These are phyloP conservation scores for Vaccinium myrtillus DNA, from an alignment of 148 eudicot genomes.

Conservation along the genomic window DNA sequence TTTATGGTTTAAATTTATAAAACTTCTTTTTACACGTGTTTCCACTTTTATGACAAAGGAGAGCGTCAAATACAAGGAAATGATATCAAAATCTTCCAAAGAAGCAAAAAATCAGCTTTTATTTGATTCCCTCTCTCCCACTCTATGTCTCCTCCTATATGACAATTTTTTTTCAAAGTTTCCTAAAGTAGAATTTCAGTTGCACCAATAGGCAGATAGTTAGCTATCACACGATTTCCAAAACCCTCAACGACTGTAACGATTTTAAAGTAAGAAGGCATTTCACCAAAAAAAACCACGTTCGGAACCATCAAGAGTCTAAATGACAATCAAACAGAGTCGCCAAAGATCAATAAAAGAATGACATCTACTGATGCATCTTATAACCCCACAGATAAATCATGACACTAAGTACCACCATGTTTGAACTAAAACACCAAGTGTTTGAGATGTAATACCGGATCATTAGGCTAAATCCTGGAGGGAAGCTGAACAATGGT, in stretches of 20 bases:
- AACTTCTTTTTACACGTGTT: not conserved
- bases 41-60: not conserved
- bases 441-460: conserved; percentile 21
- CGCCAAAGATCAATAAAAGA: not conserved
- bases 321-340: not conserved
- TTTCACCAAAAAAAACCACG: not conserved
- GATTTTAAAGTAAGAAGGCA: not conserved
- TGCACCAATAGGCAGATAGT: too few relatives aligned
- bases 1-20: not conserved
- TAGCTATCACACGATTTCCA: not conserved
- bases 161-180: too few relatives aligned
- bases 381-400: not conserved
- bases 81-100: not conserved
- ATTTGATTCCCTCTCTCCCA: not conserved
- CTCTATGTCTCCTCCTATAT: not conserved
- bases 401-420: not conserved
- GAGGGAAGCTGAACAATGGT: conserved; percentile 18
- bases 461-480: conserved; percentile 14
- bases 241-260: not conserved
- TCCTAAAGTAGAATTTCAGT: too few relatives aligned
- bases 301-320: not conserved
- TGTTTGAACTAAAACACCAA: not conserved
- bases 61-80: not conserved
- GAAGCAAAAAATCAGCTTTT: not conserved
- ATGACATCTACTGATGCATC: not conserved